Evolutionary conservation across 2,329 filamentous ascomycete genomes (phyloP), one percentile per base, ranked within the genome.

Genomic region (Incumbomyces lentus): DNA sequence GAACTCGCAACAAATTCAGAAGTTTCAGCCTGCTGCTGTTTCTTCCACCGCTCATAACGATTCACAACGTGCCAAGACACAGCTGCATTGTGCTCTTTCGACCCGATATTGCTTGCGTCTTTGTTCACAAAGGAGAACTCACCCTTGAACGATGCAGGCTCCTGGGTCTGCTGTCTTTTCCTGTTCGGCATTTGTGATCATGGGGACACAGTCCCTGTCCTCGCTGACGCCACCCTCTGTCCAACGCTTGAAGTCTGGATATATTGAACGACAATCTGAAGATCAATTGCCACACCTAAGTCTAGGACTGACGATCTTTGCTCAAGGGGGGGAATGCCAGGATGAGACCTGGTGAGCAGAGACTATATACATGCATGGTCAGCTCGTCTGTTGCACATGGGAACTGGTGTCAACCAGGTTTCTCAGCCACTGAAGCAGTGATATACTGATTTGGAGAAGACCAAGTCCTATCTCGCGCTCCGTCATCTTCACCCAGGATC

Each of bases 41-140:
- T 56, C 45, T 56, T 56, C 52, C 52, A 56, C 38, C 49, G 47
- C 44, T 56, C 53, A 18, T 56, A 56, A 11, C 53, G 52, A 38
- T 56, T 56, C 53, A 56, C 53, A 14, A 56, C 53, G 47, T 56
- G 53, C 52, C 52, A 56, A 11, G 52, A 54, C 1, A 56, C 53
- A 18, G 52, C 53, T 14, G 53, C 53, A 47, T 51, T 54, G 41
- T 56, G 53, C 17, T 56, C 53, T 40, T 56, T 56, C 17, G 53
- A 56, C 16, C 51, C 52, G 29, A 56, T 56, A 35, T 56, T 56
- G 40, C 52, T 52, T n/a, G 53, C 53, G 47, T 56, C 53, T 48
- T 56, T 56, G 43, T 56, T 56, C 37, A 56, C 53, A 44, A 56
- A 56, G 26, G 53, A 56, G 41, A 54, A 56, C 32, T 56, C 53